Percentiles rank a stretch among this genome's conserved stretches.
Evolutionary conservation across 2,329 filamentous ascomycete species (phyloP).

Genomic region (Ophiostoma quercus): DNA sequence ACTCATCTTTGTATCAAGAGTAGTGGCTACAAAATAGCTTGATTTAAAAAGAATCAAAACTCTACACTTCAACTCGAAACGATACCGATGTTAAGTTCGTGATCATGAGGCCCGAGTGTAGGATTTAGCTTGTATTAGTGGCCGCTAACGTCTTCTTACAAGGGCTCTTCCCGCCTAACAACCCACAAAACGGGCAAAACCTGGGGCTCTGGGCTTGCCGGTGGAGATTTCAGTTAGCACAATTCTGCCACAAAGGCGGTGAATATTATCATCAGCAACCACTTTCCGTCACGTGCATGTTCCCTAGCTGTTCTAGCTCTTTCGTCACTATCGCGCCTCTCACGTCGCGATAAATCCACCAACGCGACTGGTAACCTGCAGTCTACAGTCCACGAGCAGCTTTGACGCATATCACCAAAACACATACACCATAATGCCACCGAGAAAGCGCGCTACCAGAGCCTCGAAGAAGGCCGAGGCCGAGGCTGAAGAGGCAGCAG

Average conservation of each 20-base stretch:
- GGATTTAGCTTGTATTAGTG: not conserved
- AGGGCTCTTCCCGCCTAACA: not conserved
- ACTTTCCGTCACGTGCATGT: not conserved
- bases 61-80: not conserved
- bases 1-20: not conserved
- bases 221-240: not conserved
- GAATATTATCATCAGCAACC: not conserved
- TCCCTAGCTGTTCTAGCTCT: constrained; percentile 5
- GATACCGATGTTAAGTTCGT: not conserved
- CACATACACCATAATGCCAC: constrained; percentile 17
- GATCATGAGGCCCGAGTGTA: not conserved
- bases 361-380: not conserved
- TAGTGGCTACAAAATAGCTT: not conserved
- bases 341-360: not conserved
- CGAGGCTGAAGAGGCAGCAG: not conserved
- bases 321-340: not conserved
- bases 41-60: not conserved
- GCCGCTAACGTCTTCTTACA: not conserved
- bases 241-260: not conserved
- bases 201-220: not conserved
- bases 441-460: constrained; percentile 18
- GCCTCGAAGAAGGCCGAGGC: constrained; percentile 23
- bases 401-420: not conserved
- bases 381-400: not conserved
- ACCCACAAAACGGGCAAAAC: not conserved